Conservation (phyloP, 345 rosid species). For the Gossypium rotundifolium region DNA sequence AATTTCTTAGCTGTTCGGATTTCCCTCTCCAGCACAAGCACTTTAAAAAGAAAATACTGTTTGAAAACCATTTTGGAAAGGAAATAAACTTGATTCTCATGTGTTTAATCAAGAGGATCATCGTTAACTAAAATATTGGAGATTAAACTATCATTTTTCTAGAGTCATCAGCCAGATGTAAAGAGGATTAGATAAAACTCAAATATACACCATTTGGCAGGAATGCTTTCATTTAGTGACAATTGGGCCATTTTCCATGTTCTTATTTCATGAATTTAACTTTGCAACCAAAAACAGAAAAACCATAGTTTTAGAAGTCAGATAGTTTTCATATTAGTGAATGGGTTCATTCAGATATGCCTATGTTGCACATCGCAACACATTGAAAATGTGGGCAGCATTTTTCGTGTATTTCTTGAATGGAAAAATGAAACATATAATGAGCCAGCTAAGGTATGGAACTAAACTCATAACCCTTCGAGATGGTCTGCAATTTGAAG, state of each 20-base stretch:
- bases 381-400: neutral
- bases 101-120: neutral
- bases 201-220: conserved; percentile 1
- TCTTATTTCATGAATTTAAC: neutral
- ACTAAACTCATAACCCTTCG: neutral
- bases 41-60: neutral
- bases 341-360: neutral
- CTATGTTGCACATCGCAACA: neutral
- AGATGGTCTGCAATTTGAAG: neutral
- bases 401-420: neutral
- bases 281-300: neutral
- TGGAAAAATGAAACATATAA: neutral
- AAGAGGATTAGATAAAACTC: neutral
- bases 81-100: neutral
- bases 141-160: neutral
- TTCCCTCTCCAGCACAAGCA: neutral
- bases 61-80: neutral
- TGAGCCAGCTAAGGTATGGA: neutral
- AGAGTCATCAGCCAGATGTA: neutral
- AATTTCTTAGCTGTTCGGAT: too few relatives aligned
- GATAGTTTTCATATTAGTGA: neutral
- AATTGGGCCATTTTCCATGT: neutral
- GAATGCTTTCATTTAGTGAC: neutral
- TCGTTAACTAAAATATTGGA: neutral
- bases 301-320: neutral